phyloP scores from a whole-genome alignment of 495 filamentous ascomycete genomes.

The Aspergillus carlsbadensis region DNA sequence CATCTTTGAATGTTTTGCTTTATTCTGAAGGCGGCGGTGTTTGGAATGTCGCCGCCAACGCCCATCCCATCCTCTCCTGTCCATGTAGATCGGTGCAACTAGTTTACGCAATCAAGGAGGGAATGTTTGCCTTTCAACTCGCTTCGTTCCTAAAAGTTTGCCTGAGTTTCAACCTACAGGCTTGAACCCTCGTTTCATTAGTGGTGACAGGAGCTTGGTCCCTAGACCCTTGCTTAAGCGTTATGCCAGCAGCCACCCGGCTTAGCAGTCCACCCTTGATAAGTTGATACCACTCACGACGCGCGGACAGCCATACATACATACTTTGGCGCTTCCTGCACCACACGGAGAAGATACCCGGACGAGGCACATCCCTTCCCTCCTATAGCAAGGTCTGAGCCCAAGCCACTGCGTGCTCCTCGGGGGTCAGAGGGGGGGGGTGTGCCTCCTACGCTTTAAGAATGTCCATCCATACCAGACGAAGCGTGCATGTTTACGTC shows the following conservation, averaged over 20 bases:
- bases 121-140: neutral
- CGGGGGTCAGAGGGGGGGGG: neutral
- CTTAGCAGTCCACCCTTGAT: too few relatives aligned
- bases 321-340: neutral
- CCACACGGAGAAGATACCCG: neutral
- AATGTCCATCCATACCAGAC: slow-evolving; percentile 3
- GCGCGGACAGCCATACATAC: neutral
- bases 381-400: neutral
- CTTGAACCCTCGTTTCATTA: too few relatives aligned
- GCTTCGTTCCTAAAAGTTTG: neutral
- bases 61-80: neutral
- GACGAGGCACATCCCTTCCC: neutral
- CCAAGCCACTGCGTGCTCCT: too few relatives aligned
- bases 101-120: neutral
- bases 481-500: neutral
- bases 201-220: too few relatives aligned
- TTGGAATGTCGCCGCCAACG: neutral
- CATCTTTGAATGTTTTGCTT: too few relatives aligned
- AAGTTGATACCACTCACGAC: too few relatives aligned
- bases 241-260: neutral
- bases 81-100: neutral
- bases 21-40: too few relatives aligned
- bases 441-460: neutral
- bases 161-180: too few relatives aligned
- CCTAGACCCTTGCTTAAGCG: neutral